These are phyloP conservation scores for Selaginella moellendorffii DNA, from an alignment of 75 land plant species.

Conservation along the genomic window DNA sequence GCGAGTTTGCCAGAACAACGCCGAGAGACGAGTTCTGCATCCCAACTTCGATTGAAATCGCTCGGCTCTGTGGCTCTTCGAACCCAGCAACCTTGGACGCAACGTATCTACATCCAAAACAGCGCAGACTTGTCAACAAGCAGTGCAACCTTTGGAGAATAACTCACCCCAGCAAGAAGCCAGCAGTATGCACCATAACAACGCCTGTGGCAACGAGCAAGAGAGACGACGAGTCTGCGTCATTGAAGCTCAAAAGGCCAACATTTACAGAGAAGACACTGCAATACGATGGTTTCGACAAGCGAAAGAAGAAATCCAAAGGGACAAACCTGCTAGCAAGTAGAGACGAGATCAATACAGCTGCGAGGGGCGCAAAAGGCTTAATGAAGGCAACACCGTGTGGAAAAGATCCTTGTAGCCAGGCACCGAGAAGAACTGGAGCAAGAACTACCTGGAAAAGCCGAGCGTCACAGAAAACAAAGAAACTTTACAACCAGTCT, in stretches of 20 bases:
- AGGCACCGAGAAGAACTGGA: constrained; percentile 67
- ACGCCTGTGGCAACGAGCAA: constrained; percentile 36
- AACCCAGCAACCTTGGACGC: constrained; percentile 43
- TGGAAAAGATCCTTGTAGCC: constrained; percentile 55
- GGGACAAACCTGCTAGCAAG: constrained; percentile 56
- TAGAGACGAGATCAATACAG: constrained; percentile 58
- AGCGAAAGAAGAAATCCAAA: neutral
- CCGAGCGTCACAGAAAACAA: constrained; percentile 3
- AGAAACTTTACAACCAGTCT: too few relatives aligned
- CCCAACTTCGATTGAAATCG: constrained; percentile 74
- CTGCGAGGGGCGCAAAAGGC: constrained; percentile 60
- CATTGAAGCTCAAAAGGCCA: constrained; percentile 20
- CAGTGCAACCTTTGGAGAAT: constrained; percentile 3
- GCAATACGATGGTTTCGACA: constrained; percentile 2
- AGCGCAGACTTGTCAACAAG: neutral
- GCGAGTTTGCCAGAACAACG: constrained; percentile 54
- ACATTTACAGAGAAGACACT: constrained; percentile 84
- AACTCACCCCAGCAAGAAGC: constrained; percentile 64
- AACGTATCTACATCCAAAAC: constrained; percentile 34
- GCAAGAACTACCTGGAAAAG: constrained; percentile 54
- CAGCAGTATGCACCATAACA: constrained; percentile 42
- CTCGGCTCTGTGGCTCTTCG: constrained; percentile 44
- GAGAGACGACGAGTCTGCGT: neutral
- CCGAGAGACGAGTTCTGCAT: constrained; percentile 83
- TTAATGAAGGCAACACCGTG: constrained; percentile 24